Evolutionary conservation across 805 yeast genomes (phyloP), one percentile per base, ranked within the genome.

Genomic region (Wickerhamiella spandovensis): DNA sequence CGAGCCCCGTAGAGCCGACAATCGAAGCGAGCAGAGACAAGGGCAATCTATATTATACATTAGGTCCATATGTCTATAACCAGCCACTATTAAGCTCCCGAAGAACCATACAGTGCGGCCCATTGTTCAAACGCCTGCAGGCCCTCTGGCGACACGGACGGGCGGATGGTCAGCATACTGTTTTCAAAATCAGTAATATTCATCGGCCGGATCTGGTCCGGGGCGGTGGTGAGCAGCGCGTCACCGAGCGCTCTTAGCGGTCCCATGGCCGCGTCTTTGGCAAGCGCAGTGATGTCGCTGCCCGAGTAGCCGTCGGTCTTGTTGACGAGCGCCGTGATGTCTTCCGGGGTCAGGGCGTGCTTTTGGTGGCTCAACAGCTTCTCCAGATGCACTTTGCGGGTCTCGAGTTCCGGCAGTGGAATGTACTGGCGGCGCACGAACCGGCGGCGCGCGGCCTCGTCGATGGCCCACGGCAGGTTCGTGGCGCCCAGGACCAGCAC

Each of bases 191-290:
- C 98, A 8, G 69, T 69, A 47, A 87, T 66, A 21, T 73, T 71
- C 48, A 92, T 77, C 0, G 95, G 81, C 49, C 97, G 70, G 50
- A 90, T 88, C 52, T 78, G 79, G 49, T 82, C 85, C 35, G 86
- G 79, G 1, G 85, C 72, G 0, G 79, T 75, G 42, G 72, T 68
- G 55, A 90, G 71, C 50, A 90, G 73, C 44, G 82, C 79, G 52
- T 90, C 97, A 1, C 97, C 97, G 22, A 90, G 68, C 41, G 87
- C 82, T 55, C 98, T 73, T 37, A 92, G 70, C 1, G 98, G 97
- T 1, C 96, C 96, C 97, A 90, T 89, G 1, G 98, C 97, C 2
- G 96, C 94, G 64, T 90, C 97, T 65, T 89, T 92, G 1, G 97
- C 95, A 53, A 90, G 67, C 1, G 95, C 89, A 0, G 97, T 88